Base-by-base conservation (phyloP, 1,284 basidiomycete species). In the Malassezia caprae region DNA sequence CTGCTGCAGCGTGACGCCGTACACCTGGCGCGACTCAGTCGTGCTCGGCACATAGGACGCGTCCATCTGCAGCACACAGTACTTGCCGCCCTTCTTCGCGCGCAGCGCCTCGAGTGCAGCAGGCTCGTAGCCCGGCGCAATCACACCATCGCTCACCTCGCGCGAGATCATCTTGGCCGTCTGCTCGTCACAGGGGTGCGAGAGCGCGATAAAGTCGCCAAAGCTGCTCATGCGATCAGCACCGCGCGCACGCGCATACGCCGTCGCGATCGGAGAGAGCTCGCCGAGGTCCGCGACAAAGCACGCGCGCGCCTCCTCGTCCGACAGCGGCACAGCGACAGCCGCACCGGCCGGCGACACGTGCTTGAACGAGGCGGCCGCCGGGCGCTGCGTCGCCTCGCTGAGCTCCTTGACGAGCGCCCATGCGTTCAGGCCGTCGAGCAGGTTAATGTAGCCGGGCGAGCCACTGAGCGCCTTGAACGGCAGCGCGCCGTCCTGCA, bases 141-240 rank as follows among this genome's bases (percentile, higher is more conserved):
- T 91, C 63, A 99, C 86, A 53, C 93, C 93, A 76, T 98, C 94
- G 0, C 90, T 96, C 7, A 99, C 93, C 76, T 99, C 93, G 24
- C 94, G 83, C 17, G 89, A 91, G 76, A 98, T 96, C 75, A 99
- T 94, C 65, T 84, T 84, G 48, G 93, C 93, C 10, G 93, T 98
- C 3, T 88, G 85, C 31, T 89, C 80, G 76, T 99, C 94, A 77
- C 90, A 94, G 31, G 84, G 83, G 51, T 88, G 85, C 23, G 90
- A 94, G 12, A 99, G 81, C 1, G 90, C 93, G 70, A 99, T 93
- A 76, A 98, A 94, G 79, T 99, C 94, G 23, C 93, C 93, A 74
- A 98, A 99, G 5, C 90, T 96, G 1, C 90, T 96, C 93, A 99
- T 99, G 53, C 93, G 85, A 77, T 99, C 94, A 17, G 93, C 94